These are phyloP conservation scores for Termitomyces sp. DNA, from an alignment of 1,284 basidiomycete genomes.

Conservation along the genomic window DNA sequence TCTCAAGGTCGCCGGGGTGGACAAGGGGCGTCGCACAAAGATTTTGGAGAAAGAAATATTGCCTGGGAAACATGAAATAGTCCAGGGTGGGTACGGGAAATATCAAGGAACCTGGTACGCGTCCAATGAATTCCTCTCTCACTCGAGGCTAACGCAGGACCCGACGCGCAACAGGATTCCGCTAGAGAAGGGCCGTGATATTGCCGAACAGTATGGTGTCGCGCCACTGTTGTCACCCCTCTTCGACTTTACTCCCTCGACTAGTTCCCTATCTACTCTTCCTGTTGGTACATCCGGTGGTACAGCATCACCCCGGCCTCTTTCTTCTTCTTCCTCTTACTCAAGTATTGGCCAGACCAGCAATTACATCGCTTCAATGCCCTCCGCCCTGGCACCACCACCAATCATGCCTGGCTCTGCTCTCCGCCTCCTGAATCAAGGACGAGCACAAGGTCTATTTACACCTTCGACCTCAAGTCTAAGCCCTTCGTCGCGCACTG, in stretches of 20 bases:
- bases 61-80: constrained; percentile 95
- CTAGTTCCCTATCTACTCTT: constrained; percentile 57
- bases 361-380: constrained; percentile 40
- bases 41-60: constrained; percentile 98
- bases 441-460: constrained; percentile 79
- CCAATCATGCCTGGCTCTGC: constrained; percentile 80
- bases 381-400: constrained; percentile 62
- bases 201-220: constrained; percentile 88
- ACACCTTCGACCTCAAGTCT: constrained; percentile 68
- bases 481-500: constrained; percentile 30
- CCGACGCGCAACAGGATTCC: constrained; percentile 67
- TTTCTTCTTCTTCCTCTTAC: constrained; percentile 52
- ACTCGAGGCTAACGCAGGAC: background rate
- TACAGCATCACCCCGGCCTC: constrained; percentile 44
- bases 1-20: constrained; percentile 96
- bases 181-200: constrained; percentile 82
- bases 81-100: constrained; percentile 98
- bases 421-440: constrained; percentile 74
- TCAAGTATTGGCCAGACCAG: constrained; percentile 36
- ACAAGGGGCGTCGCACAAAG: constrained; percentile 95
- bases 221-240: constrained; percentile 79
- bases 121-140: background rate
- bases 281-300: constrained; percentile 48
- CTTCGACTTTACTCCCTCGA: constrained; percentile 85
- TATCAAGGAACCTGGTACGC: constrained; percentile 97